These are phyloP conservation scores for Vitis amurensis DNA, from an alignment of 164 flowering plant species.

Conservation along the genomic window DNA sequence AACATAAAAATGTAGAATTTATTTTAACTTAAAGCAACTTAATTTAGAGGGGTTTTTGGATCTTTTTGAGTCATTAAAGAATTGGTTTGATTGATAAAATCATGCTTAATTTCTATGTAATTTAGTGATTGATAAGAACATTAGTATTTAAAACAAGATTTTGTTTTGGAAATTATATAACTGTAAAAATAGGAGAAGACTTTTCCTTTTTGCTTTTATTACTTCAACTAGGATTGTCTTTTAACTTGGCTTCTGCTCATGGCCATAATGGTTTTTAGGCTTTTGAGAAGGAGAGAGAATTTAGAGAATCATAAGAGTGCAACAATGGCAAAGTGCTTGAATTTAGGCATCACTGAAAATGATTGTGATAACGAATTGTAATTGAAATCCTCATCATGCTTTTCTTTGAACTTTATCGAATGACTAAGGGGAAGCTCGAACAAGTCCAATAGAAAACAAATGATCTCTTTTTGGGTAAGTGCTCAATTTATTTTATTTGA, in stretches of 20 bases:
- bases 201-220: background rate
- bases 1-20: conserved; percentile 16
- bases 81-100: conserved; percentile 28
- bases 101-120: conserved; percentile 7
- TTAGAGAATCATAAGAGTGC: background rate
- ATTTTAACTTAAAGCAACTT: conserved; percentile 20
- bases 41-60: conserved; percentile 18
- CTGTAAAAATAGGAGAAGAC: conserved; percentile 10
- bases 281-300: background rate
- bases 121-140: conserved; percentile 37
- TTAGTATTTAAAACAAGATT: conserved; percentile 14
- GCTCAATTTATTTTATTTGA: background rate
- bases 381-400: conserved; percentile 47
- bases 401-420: conserved; percentile 48
- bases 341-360: conserved; percentile 14
- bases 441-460: conserved; percentile 37
- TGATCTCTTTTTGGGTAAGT: conserved; percentile 50
- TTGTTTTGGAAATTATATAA: conserved; percentile 14
- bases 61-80: conserved; percentile 31
- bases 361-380: background rate
- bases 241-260: conserved; percentile 10
- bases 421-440: conserved; percentile 53
- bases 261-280: conserved; percentile 12
- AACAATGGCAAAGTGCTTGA: conserved; percentile 18
- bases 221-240: conserved; percentile 17